A percentile compares a stretch with the other conserved stretches of the same genome.
These are phyloP conservation scores for Eucalyptus curtisii DNA, from an alignment of 345 rosid species.

Conservation along the genomic window DNA sequence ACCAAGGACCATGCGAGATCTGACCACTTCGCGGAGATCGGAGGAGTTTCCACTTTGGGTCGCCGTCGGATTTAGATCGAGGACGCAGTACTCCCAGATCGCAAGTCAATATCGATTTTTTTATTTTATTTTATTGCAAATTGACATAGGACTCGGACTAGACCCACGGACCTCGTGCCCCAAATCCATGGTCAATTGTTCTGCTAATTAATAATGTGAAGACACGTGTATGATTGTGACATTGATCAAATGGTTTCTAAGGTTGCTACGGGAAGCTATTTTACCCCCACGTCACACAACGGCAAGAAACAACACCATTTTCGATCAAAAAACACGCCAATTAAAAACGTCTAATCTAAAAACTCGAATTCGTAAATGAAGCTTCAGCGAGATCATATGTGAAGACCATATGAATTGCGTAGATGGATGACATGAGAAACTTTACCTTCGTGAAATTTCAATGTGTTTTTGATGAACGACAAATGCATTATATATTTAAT, in stretches of 20 bases:
- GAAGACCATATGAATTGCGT: fast-evolving
- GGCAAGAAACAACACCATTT: too few species aligned
- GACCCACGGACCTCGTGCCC: background rate
- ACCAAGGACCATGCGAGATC: background rate
- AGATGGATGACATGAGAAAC: fast-evolving
- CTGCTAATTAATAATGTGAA: background rate
- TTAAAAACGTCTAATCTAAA: background rate
- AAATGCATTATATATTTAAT: background rate
- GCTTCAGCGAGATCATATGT: background rate
- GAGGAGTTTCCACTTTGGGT: background rate
- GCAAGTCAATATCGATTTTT: background rate
- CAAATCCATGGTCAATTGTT: background rate
- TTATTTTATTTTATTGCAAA: background rate
- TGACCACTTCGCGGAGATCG: background rate
- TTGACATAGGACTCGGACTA: background rate
- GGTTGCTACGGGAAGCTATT: background rate
- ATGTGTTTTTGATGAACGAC: fast-evolving
- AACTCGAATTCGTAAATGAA: background rate
- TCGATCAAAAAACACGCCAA: too few species aligned
- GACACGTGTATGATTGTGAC: background rate
- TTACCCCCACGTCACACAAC: background rate
- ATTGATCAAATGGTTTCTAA: background rate
- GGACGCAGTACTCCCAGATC: background rate
- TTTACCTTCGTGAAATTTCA: fast-evolving
- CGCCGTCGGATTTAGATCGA: background rate